Conservation (phyloP, 306 rosid species). For the Medicago arabica region DNA sequence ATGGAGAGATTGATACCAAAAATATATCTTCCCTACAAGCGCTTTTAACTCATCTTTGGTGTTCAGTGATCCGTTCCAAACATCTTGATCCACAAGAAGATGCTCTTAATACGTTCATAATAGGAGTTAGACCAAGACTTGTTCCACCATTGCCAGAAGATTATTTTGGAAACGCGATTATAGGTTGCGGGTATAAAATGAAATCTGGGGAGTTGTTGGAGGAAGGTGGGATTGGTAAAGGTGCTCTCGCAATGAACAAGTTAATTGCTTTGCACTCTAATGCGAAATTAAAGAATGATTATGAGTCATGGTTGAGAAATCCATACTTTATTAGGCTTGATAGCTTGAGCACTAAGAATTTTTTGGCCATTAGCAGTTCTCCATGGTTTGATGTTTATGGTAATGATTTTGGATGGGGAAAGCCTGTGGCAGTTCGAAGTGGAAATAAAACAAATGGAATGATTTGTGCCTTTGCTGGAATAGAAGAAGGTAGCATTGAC, state of each 20-base stretch:
- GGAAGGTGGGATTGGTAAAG: not conserved
- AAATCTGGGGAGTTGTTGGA: not conserved
- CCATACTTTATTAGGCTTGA: not conserved
- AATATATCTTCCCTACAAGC: not conserved
- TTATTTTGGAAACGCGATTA: not conserved
- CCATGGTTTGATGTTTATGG: not conserved
- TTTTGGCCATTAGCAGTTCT: not conserved
- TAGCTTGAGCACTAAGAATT: not conserved
- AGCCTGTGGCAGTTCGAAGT: not conserved
- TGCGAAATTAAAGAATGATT: not conserved
- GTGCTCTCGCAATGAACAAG: not conserved
- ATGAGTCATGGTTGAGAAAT: not conserved
- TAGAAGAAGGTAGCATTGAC: not conserved
- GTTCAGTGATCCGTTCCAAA: not conserved
- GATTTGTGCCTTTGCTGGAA: not conserved
- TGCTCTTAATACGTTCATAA: not conserved
- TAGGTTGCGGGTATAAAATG: not conserved
- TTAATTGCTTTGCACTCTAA: not conserved
- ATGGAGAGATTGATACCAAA: not conserved
- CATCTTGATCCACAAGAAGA: not conserved
- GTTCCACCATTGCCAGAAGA: not conserved
- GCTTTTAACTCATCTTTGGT: not conserved
- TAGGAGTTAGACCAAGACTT: not conserved
- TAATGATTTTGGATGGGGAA: slow-evolving; percentile 5
- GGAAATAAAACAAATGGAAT: not conserved